Evolutionary conservation across 192 early-diverging fungal species (phyloP), one percentile per base, ranked within the genome.

Genomic region (Gorgonomyces haynaldii): DNA sequence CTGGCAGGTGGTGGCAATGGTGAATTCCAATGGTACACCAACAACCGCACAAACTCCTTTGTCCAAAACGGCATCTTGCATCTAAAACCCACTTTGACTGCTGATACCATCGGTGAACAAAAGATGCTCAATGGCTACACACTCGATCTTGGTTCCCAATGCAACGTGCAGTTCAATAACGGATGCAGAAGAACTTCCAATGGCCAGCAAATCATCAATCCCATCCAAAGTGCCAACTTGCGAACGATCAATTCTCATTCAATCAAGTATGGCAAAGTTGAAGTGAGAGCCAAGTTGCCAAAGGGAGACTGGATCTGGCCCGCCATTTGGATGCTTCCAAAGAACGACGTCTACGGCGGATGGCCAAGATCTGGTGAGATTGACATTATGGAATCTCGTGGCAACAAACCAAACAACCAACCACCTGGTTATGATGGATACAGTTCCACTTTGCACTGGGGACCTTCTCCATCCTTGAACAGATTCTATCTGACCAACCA

Each of bases 291-390:
- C 13, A 65, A 68, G 42, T 56, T 81, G 40, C 78, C 79, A 10
- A 54, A 38, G 12, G 79, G 52, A 40, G 63, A 65, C 27, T 65
- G 63, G 63, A 20, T 65, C 19, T 66, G 61, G 61, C 63, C 63
- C 7, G 53, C 71, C 38, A 76, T 81, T 20, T 81, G 79, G 79
- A 54, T 81, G 63, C 26, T 81, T 28, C 79, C 79, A 16, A 72
- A 58, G 16, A 32, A 73, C 41, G 60, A 60, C 32, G 45, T 52
- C 6, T 82, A 82, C 41, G 80, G 78, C 31, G 28, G 38, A 9
- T 64, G 62, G 79, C 80, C 80, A n/a, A 68, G 73, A 1, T 71
- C 65, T 45, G 80, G 78, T 40, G 72, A 70, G 45, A 76, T 76
- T 28, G 73, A 76, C 57, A 34, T 76, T 10, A 61, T 75, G 53